These are phyloP conservation scores for Hymenoscyphus fraxineus DNA, from an alignment of 2,329 filamentous ascomycete genomes.

Conservation along the genomic window DNA sequence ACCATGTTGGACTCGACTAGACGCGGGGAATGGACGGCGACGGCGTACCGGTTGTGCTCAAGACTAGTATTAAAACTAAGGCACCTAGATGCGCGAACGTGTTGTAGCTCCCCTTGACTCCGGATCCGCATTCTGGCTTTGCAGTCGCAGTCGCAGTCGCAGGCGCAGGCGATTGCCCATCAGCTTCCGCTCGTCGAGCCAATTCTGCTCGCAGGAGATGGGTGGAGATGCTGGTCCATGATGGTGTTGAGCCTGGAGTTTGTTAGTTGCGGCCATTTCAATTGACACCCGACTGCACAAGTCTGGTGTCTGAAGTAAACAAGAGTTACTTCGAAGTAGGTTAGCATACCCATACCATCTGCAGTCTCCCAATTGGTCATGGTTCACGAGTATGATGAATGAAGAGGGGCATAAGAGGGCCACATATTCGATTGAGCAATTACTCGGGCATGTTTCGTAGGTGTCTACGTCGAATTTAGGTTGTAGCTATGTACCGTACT, in stretches of 20 bases:
- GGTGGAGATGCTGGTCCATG: slow-evolving; percentile 28
- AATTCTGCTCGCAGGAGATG: slow-evolving; percentile 47
- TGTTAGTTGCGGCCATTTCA: not conserved
- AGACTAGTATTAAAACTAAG: slow-evolving; percentile 51
- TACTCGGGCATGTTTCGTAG: not conserved
- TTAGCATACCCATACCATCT: slow-evolving; percentile 1
- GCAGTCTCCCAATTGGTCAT: slow-evolving; percentile 6
- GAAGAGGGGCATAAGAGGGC: not conserved
- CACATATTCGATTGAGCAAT: not conserved
- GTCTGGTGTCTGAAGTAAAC: not conserved
- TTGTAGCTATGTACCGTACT: not conserved
- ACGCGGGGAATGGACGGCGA: slow-evolving; percentile 6
- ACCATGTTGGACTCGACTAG: not conserved
- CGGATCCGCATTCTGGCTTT: slow-evolving; percentile 52
- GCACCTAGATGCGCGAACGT: slow-evolving; percentile 53
- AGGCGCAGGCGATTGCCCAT: slow-evolving; percentile 8
- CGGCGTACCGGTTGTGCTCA: slow-evolving; percentile 47
- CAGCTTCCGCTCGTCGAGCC: slow-evolving; percentile 43
- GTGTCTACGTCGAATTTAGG: not conserved
- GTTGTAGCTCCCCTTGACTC: slow-evolving; percentile 48
- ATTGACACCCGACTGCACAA: too few relatives aligned
- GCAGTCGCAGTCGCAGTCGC: too few relatives aligned
- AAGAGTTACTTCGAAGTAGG: not conserved
- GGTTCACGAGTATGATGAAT: not conserved
- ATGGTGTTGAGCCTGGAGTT: slow-evolving; percentile 19